Conservation (phyloP, 2,329 filamentous ascomycete genomes). For the Juglanconis sp. region DNA sequence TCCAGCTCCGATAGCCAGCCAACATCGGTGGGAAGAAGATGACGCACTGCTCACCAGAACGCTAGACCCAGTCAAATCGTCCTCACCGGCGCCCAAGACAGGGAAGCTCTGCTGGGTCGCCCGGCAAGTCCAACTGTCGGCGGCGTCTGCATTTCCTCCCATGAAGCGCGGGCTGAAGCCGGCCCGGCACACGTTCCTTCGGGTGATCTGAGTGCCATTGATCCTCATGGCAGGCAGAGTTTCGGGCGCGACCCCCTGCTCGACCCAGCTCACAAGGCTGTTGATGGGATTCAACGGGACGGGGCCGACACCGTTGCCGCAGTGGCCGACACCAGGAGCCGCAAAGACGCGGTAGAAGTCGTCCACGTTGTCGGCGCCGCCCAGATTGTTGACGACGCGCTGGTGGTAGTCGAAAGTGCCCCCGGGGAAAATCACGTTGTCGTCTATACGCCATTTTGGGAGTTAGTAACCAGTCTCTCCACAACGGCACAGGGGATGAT, state of each 20-base stretch:
- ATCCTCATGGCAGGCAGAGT: neutral
- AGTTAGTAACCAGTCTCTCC: neutral
- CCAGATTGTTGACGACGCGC: neutral
- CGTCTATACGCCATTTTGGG: neutral
- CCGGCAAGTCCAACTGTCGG: neutral
- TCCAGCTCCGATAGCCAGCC: no score
- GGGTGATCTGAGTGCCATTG: neutral
- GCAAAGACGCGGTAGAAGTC: conserved; percentile 31
- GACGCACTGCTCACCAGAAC: no score
- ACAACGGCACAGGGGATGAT: no score
- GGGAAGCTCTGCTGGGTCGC: neutral
- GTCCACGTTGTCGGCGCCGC: conserved; percentile 13
- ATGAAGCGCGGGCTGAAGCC: neutral
- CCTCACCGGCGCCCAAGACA: neutral
- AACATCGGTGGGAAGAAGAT: no score
- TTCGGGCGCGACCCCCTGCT: neutral
- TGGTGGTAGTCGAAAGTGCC: neutral
- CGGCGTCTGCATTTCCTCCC: neutral
- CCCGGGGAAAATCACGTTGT: neutral
- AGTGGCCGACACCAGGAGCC: conserved; percentile 30
- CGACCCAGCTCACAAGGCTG: neutral
- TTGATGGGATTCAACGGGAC: conserved; percentile 17
- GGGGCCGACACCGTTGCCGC: conserved; percentile 25
- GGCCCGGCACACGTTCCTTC: neutral
- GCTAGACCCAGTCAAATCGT: no score